Evolutionary conservation across 371 early-diverging fungal genomes (phyloP).

Genomic region (Rhizopus delemar): DNA sequence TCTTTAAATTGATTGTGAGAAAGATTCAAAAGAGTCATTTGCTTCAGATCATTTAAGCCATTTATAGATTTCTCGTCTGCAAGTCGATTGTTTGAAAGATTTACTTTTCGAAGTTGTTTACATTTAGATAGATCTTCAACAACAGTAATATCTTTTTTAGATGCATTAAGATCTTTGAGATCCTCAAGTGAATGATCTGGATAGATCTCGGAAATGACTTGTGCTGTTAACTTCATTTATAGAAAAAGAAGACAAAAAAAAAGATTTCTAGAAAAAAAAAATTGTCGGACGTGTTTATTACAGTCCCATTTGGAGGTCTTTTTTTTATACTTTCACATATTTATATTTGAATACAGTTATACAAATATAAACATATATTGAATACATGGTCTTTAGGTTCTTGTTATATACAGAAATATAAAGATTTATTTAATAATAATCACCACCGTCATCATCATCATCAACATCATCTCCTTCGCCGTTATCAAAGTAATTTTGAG

Average conservation of each 20-base stretch:
- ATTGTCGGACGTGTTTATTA: neutral
- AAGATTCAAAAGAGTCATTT: slow-evolving; percentile 70
- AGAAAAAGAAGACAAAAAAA: neutral
- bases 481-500: slow-evolving; percentile 58
- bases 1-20: slow-evolving; percentile 64
- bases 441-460: slow-evolving; percentile 44
- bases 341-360: neutral
- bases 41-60: slow-evolving; percentile 55
- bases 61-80: slow-evolving; percentile 50
- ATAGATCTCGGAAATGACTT: slow-evolving; percentile 39
- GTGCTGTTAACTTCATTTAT: slow-evolving; percentile 61
- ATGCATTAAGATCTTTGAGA: slow-evolving; percentile 52
- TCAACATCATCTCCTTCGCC: slow-evolving; percentile 54
- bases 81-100: slow-evolving; percentile 69
- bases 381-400: too few species aligned
- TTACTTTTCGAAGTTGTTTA: slow-evolving; percentile 67
- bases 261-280: slow-evolving; percentile 4
- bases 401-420: neutral
- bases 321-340: neutral
- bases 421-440: slow-evolving; percentile 15
- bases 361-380: too few species aligned
- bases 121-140: slow-evolving; percentile 73
- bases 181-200: slow-evolving; percentile 38
- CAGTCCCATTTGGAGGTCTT: neutral
- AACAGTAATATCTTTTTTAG: slow-evolving; percentile 60